A percentile compares a stretch with the other conserved stretches of the same genome.
phyloP scores from a whole-genome alignment of 2,329 filamentous ascomycete species.

The Alternaria triticimaculans region DNA sequence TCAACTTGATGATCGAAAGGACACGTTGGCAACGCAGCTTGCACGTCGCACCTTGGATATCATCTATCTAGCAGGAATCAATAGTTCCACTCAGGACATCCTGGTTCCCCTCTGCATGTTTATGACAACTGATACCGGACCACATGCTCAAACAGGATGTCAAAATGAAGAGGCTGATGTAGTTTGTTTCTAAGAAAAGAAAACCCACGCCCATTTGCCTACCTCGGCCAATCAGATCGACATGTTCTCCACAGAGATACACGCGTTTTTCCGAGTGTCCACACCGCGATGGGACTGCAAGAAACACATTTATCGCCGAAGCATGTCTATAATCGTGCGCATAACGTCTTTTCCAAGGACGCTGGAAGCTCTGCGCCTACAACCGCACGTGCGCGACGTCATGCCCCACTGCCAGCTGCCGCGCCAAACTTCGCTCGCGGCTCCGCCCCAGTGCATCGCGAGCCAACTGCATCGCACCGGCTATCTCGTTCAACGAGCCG shows the following conservation, averaged over 20 bases:
- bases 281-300: background rate
- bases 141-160: background rate
- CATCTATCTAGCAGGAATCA: background rate
- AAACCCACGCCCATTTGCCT: background rate
- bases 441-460: constrained; percentile 1
- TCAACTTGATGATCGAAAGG: background rate
- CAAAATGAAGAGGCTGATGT: background rate
- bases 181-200: background rate
- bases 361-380: background rate
- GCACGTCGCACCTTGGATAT: background rate
- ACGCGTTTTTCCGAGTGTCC: background rate
- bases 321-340: background rate
- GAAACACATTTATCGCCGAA: background rate
- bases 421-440: background rate
- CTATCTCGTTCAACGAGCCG: background rate
- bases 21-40: background rate
- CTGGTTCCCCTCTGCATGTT: background rate
- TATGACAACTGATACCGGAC: background rate
- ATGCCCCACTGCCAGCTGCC: constrained; percentile 2
- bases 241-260: background rate
- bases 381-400: constrained; percentile 9
- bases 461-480: constrained; percentile 1
- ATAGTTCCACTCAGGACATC: background rate
- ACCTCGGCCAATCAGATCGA: background rate
- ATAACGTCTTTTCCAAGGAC: background rate